Evolutionary conservation across 192 early-diverging fungal genomes (phyloP).

Genomic region (Chytriomyces sp.): DNA sequence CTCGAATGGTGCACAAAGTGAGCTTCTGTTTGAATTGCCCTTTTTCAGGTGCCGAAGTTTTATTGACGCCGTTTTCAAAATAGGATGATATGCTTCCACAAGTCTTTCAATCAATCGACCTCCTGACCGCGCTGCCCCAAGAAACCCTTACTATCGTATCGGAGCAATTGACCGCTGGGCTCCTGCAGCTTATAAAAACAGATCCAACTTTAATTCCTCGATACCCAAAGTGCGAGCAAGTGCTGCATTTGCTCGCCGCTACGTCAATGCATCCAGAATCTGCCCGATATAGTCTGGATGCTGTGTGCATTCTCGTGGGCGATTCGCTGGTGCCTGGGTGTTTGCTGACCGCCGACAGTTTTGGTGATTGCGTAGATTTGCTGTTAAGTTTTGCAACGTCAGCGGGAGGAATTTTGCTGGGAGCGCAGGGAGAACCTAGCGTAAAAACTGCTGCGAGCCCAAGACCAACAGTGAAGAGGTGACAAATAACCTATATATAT

Average conservation of each 20-base stretch:
- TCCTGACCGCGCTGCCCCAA: conserved; percentile 60
- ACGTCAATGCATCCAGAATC: conserved; percentile 68
- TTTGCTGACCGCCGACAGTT: conserved; percentile 62
- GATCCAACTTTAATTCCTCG: conserved; percentile 48
- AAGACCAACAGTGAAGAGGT: neutral
- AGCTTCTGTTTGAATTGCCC: neutral
- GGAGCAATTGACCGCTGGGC: conserved; percentile 79
- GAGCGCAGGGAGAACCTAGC: neutral
- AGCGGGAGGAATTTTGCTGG: conserved; percentile 32
- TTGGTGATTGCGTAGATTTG: conserved; percentile 76
- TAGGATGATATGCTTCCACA: conserved; percentile 47
- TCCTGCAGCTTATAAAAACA: conserved; percentile 67
- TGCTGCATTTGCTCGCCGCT: conserved; percentile 60
- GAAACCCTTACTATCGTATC: conserved; percentile 68
- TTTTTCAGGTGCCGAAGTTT: conserved; percentile 43
- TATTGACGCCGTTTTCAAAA: conserved; percentile 26
- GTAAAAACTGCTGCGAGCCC: neutral
- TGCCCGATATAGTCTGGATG: conserved; percentile 67
- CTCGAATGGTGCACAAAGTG: conserved; percentile 71
- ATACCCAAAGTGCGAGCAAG: conserved; percentile 52
- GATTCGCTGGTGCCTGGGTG: conserved; percentile 46
- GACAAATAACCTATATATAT: neutral
- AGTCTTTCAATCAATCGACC: conserved; percentile 49
- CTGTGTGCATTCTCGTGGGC: conserved; percentile 60
- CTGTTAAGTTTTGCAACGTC: conserved; percentile 68